Percentiles rank a stretch among this genome's conserved stretches.
Conservation (phyloP, 164 flowering plant genomes). For the Piper betle region DNA sequence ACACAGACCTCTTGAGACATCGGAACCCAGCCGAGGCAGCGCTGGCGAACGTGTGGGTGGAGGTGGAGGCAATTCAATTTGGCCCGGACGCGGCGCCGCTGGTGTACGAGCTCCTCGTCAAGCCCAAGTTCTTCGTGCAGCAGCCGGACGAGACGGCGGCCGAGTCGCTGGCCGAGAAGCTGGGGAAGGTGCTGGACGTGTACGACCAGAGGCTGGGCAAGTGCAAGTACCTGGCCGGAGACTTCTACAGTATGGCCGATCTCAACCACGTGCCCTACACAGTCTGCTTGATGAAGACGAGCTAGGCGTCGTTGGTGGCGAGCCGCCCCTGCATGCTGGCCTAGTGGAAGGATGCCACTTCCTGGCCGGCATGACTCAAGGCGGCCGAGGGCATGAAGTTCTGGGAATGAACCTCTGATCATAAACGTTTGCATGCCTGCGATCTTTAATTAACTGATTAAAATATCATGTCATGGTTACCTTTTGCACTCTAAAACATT, state of each 20-base stretch:
- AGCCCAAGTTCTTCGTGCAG: not conserved
- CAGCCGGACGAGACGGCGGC: not conserved
- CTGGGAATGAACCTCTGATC: too few relatives aligned
- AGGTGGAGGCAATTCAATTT: conserved; percentile 6
- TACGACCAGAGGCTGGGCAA: conserved; percentile 7
- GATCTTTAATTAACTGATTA: too few relatives aligned
- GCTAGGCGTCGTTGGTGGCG: conserved; percentile 20
- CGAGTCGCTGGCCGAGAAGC: conserved; percentile 1
- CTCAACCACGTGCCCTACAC: conserved; percentile 34
- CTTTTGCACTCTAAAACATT: too few relatives aligned
- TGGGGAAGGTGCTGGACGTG: conserved; percentile 3
- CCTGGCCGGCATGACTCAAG: conserved; percentile 45
- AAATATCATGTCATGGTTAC: too few relatives aligned
- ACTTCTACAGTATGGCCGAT: conserved; percentile 43
- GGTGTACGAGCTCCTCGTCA: not conserved
- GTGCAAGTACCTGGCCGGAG: conserved; percentile 19
- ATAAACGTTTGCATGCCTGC: too few relatives aligned
- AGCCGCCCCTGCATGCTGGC: conserved; percentile 42
- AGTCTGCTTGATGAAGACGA: conserved; percentile 37
- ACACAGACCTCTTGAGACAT: not conserved
- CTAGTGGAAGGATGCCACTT: conserved; percentile 50
- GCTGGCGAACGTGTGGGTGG: conserved; percentile 6
- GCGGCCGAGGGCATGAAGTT: too few relatives aligned
- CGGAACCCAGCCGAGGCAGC: conserved; percentile 1
- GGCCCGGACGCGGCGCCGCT: not conserved